Evolutionary conservation across 2,329 filamentous ascomycete species (phyloP).

Genomic region (Diplodia mutila): DNA sequence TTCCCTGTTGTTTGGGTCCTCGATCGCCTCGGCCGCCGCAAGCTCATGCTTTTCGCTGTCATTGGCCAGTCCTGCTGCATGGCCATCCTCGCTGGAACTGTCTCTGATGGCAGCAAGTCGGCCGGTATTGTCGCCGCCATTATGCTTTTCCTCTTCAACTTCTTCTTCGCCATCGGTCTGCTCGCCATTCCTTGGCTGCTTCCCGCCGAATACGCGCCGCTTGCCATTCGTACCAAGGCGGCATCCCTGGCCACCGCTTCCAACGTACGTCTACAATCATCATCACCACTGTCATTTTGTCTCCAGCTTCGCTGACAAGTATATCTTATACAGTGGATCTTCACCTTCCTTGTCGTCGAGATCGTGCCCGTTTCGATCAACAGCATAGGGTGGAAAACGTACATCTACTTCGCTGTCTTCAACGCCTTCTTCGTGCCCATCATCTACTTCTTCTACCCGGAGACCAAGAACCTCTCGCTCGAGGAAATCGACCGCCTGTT

Average conservation of each 20-base stretch:
- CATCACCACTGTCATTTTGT: constrained; percentile 31
- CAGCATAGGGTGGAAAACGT: constrained; percentile 35
- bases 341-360: constrained; percentile 40
- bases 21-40: constrained; percentile 39
- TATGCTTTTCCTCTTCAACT: constrained; percentile 48
- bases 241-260: constrained; percentile 43
- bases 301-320: constrained; percentile 34
- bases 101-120: constrained; percentile 41
- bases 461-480: constrained; percentile 55
- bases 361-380: constrained; percentile 46
- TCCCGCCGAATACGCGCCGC: constrained; percentile 49
- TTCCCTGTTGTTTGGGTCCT: constrained; percentile 45
- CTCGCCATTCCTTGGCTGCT: constrained; percentile 34
- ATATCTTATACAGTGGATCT: constrained; percentile 35
- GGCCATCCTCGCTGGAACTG: constrained; percentile 44
- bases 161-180: constrained; percentile 39
- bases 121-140: constrained; percentile 50
- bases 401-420: constrained; percentile 30
- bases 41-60: constrained; percentile 39
- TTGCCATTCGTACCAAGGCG: constrained; percentile 44
- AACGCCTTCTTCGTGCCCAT: constrained; percentile 45
- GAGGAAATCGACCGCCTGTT: constrained; percentile 60
- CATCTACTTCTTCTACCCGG: constrained; percentile 56
- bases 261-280: constrained; percentile 33
- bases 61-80: constrained; percentile 44